Conservation (phyloP, 148 eudicot genomes). For the Dysphania ambrosioides region DNA sequence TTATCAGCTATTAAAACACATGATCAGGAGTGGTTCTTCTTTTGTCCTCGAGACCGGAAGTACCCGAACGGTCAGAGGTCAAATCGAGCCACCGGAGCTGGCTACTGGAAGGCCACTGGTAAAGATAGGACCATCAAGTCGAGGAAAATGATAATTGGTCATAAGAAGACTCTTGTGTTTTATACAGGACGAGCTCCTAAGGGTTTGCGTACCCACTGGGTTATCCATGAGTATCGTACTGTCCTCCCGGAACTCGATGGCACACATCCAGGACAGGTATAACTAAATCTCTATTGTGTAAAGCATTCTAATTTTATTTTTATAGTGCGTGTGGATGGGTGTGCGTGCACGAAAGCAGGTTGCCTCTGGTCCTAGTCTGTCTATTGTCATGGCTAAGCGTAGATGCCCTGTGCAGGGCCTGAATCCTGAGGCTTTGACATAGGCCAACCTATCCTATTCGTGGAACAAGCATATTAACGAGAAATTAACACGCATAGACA, state of each 20-base stretch:
- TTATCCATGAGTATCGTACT: slow-evolving; percentile 89
- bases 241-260: slow-evolving; percentile 75
- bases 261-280: slow-evolving; percentile 87
- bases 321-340: too few species aligned
- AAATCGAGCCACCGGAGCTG: slow-evolving; percentile 71
- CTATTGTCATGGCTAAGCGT: too few species aligned
- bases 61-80: slow-evolving; percentile 87
- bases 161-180: slow-evolving; percentile 91
- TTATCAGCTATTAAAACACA: slow-evolving; percentile 55
- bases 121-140: slow-evolving; percentile 73
- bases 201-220: slow-evolving; percentile 83
- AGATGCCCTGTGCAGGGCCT: too few species aligned
- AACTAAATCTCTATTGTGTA: too few species aligned
- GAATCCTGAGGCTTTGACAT: too few species aligned
- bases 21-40: slow-evolving; percentile 92
- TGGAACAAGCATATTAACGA: too few species aligned
- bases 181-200: slow-evolving; percentile 89
- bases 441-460: too few species aligned
- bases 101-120: slow-evolving; percentile 99
- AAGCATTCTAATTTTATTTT: too few species aligned
- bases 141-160: slow-evolving; percentile 60
- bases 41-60: slow-evolving; percentile 91
- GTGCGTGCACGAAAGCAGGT: too few species aligned
- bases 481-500: too few species aligned
- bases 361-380: not conserved